Base-by-base conservation (phyloP, 192 early-diverging fungal species). In the Entomortierella parvispora region DNA sequence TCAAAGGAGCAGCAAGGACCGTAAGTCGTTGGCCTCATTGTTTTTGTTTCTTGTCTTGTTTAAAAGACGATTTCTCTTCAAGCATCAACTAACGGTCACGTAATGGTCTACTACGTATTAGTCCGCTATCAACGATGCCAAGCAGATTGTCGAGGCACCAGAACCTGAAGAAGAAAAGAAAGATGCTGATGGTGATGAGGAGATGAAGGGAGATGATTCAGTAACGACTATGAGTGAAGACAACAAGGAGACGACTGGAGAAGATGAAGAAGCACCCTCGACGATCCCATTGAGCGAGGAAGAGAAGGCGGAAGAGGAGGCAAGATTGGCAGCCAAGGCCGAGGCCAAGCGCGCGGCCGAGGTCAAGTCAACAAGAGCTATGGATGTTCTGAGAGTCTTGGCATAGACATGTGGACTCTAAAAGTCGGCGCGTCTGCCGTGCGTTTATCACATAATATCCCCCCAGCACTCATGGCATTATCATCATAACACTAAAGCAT, bases 201-300 rank as follows among this genome's bases (percentile, higher is more conserved):
- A 77, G 33, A 77, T 77, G 74, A 76, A 62, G n/a, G 72, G 55
- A 29, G 49, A n/a, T n/a, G n/a, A n/a, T n/a, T n/a, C n/a, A n/a
- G n/a, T n/a, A n/a, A n/a, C n/a, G n/a, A n/a, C n/a, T n/a, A n/a
- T n/a, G n/a, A n/a, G n/a, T n/a, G n/a, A 23, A 8, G 43, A 53
- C 23, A 32, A 22, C 50, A 48, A 65, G 34, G 33, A 58, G 11
- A 29, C n/a, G n/a, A n/a, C n/a, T n/a, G n/a, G n/a, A n/a, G n/a
- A 44, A 37, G 22, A 37, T 58, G 74, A 64, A 15, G 49, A 52
- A 42, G 52, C 37, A 40, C 37, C 37, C 0, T 68, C 60, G 18
- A 77, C 70, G 3, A 72, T 72, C 33, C 70, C 70, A 34, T 51
- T 77, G 60, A 63, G 52, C 10, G 74, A 77, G 42, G 74, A 77